These are phyloP conservation scores for Isochrysis galbana DNA, from an alignment of 78 protist species.

Conservation along the genomic window DNA sequence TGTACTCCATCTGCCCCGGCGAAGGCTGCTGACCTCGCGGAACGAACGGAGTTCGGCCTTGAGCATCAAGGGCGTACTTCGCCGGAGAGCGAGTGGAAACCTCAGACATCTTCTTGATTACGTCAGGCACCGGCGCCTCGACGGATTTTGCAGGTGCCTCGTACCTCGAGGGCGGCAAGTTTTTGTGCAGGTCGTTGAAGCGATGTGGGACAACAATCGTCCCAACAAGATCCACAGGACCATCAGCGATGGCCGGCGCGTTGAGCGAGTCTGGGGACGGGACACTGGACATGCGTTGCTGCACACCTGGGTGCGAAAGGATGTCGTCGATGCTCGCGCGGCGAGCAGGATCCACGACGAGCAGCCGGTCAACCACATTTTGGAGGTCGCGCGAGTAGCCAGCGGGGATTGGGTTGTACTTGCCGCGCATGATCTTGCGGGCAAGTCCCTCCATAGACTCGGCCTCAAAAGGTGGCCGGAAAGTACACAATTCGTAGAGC, in stretches of 20 bases:
- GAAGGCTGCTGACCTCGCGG: too few relatives aligned
- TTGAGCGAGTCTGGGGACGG: not conserved
- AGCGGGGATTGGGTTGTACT: not conserved
- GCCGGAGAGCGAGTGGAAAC: too few relatives aligned
- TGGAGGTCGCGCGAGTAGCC: not conserved
- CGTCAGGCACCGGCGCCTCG: too few relatives aligned
- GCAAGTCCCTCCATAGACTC: slow-evolving; percentile 6
- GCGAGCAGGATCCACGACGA: not conserved
- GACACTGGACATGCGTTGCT: not conserved
- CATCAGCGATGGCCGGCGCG: not conserved
- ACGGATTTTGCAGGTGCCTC: too few relatives aligned
- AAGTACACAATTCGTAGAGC: slow-evolving; percentile 56
- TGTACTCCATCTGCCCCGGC: too few relatives aligned
- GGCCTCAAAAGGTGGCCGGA: slow-evolving; percentile 46
- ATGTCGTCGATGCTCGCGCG: not conserved
- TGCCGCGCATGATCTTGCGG: slow-evolving; percentile 3
- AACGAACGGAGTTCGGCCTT: too few relatives aligned
- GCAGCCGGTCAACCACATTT: not conserved
- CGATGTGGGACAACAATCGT: not conserved
- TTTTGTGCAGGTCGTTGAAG: not conserved
- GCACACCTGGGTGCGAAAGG: not conserved
- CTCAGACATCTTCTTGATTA: too few relatives aligned
- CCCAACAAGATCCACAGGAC: not conserved
- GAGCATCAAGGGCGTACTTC: too few relatives aligned
- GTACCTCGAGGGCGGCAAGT: slow-evolving; percentile 13